These are phyloP conservation scores for Venturia carpophila DNA, from an alignment of 2,329 filamentous ascomycete species.

Conservation along the genomic window DNA sequence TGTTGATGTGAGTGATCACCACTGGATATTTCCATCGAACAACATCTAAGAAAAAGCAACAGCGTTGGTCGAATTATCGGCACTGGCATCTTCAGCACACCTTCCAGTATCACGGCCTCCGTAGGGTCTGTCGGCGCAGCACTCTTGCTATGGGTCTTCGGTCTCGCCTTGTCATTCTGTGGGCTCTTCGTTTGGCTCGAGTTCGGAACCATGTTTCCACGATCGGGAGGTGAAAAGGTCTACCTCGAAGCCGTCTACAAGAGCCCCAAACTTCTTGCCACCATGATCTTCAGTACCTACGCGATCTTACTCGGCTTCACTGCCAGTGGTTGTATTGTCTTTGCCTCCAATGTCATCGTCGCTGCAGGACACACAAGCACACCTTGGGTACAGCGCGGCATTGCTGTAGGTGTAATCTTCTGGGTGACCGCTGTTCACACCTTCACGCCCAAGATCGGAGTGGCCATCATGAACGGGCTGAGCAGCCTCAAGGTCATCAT, in stretches of 20 bases:
- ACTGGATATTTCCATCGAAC: neutral
- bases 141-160: constrained; percentile 18
- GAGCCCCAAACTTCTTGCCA: constrained; percentile 13
- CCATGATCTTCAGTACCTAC: constrained; percentile 8
- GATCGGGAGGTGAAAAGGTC: constrained; percentile 7
- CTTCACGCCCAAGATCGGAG: constrained; percentile 8
- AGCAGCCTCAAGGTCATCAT: constrained; percentile 54
- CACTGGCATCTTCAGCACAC: constrained; percentile 17
- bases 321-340: constrained; percentile 2
- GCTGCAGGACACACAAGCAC: neutral
- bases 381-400: constrained; percentile 12
- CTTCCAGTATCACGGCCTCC: constrained; percentile 12
- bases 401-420: constrained; percentile 6
- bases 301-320: constrained; percentile 15
- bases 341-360: constrained; percentile 11
- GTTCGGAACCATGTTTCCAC: constrained; percentile 16
- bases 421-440: constrained; percentile 11
- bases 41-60: neutral
- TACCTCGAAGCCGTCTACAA: constrained; percentile 18
- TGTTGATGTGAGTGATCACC: neutral
- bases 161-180: constrained; percentile 11
- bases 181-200: constrained; percentile 15
- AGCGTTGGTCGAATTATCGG: constrained; percentile 13
- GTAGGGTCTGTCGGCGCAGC: constrained; percentile 16
- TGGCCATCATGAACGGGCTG: constrained; percentile 46